Base-by-base conservation (phyloP, 2,329 filamentous ascomycete genomes). In the Blastomyces silverae region DNA sequence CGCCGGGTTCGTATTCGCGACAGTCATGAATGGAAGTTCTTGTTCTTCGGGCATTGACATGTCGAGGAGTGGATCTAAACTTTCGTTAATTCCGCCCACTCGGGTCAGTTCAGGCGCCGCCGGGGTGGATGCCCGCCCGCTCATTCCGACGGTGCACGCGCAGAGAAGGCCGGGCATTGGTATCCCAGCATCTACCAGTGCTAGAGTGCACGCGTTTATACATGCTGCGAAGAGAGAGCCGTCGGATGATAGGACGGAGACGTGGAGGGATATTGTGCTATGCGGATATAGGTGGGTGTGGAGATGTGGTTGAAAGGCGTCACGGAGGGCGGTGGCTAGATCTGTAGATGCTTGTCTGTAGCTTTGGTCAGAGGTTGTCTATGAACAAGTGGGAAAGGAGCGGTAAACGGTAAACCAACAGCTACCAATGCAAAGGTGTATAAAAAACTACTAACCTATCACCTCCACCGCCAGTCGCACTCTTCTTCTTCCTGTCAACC, bases 91-190 rank as follows among this genome's bases (percentile, higher is more conserved):
- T n/a, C 65, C 68, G 20, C 67, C 67, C 20, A 67, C 60, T 15
- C 60, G 65, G 17, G 65, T 64, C 20, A 56, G 15, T 44, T 61
- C 62, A 5, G 66, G 61, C 55, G 78, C 74, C 13, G 72, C 73
- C 6, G 77, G 76, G 4, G 76, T 79, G 34, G 76, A 78, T 17
- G 77, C 77, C 63, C 75, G 77, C 6, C 77, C 77, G 17, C 88
- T 79, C 73, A 79, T 90, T 3, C 92, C 94, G 0, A 91, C 90
- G 0, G 92, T 96, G 78, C 91, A 95, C 6, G 92, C 91, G 28
- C 88, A 87, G 2, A 97, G 85, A 74, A 97, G 95, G 74, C 96
- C 91, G 2, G 87, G 87, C 92, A 97, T 97, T 31, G 94, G 94
- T 25, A 99, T 89, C 62, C 94, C 94, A 0, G 94, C 94, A 74